These are phyloP conservation scores for Amphicarpaea edgeworthii DNA, from an alignment of 306 rosid species.

Conservation along the genomic window DNA sequence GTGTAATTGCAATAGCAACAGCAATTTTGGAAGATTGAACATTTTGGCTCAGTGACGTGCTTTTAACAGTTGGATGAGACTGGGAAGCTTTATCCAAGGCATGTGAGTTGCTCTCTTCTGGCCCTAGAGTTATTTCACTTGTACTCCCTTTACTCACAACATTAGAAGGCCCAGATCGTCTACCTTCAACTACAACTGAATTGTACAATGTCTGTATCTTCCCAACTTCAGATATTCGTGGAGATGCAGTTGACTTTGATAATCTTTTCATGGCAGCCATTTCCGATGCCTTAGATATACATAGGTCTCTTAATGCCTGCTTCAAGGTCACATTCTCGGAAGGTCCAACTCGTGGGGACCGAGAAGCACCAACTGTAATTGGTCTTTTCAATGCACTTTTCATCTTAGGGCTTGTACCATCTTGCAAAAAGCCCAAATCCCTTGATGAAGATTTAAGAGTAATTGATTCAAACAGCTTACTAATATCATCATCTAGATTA, in stretches of 20 bases:
- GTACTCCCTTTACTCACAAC: constrained; percentile 54
- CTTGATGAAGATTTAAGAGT: constrained; percentile 68
- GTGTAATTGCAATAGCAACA: constrained; percentile 40
- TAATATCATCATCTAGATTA: constrained; percentile 78
- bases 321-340: constrained; percentile 85
- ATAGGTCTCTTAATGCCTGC: constrained; percentile 93
- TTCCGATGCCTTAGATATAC: constrained; percentile 97
- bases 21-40: constrained; percentile 55
- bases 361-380: constrained; percentile 73
- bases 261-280: constrained; percentile 95
- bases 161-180: constrained; percentile 60
- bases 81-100: constrained; percentile 48
- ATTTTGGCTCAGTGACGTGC: constrained; percentile 52
- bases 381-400: constrained; percentile 85
- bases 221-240: constrained; percentile 91
- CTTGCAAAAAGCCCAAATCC: constrained; percentile 62
- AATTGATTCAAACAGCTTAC: constrained; percentile 79
- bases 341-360: constrained; percentile 74
- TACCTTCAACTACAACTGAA: constrained; percentile 80
- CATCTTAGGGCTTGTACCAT: constrained; percentile 69
- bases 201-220: constrained; percentile 92
- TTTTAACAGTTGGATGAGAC: constrained; percentile 53
- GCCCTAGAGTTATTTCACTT: constrained; percentile 65
- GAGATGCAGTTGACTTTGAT: constrained; percentile 78
- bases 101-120: constrained; percentile 65